Base-by-base conservation (phyloP, 176 grass and related monocot species). In the Tuctoria greenei region DNA sequence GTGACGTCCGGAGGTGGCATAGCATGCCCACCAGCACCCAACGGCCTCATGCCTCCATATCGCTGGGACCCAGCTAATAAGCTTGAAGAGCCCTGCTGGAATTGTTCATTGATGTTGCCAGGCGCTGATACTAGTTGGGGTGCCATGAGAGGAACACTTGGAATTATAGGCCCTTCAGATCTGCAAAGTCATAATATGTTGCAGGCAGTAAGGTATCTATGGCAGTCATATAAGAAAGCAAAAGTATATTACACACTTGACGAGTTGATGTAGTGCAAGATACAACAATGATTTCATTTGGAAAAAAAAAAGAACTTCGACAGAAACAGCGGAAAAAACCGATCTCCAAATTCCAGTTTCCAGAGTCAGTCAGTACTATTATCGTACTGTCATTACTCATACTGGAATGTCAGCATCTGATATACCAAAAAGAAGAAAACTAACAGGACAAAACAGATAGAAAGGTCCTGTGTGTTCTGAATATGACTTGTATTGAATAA, bases 141-240 rank as follows among this genome's bases (percentile, higher is more conserved):
- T 17, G 72, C 67, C 57, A 82, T 35, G 2, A 82, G 75, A 79
- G 84, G 84, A 62, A 82, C 81, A 63, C 60, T 61, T 43, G 93
- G 86, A n/a, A 83, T 80, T 51, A 84, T 79, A 59, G 73, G 67
- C 76, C 85, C 78, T 58, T 68, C 78, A 71, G 82, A 83, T 62
- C 93, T 97, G 81, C 36, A 81, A 75, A 71, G 39, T 44, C 66
- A 52, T 57, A 50, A 68, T n/a, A 58, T 35, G 14, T 69, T 52
- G 7, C 26, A 64, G 35, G 25, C 67, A 45, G 14, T 31, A 50
- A 38, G 27, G 36, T 52, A 44, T 17, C 47, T 70, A 17, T 34
- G 23, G 20, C 21, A 37, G 41, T 21, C 12, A 7, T 49, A 67
- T 28, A 75, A 44, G 12, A 71, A 41, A 71, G 18, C 5, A 61